phyloP scores from a whole-genome alignment of 2,329 filamentous ascomycete genomes.

The Fusarium verticillioides region DNA sequence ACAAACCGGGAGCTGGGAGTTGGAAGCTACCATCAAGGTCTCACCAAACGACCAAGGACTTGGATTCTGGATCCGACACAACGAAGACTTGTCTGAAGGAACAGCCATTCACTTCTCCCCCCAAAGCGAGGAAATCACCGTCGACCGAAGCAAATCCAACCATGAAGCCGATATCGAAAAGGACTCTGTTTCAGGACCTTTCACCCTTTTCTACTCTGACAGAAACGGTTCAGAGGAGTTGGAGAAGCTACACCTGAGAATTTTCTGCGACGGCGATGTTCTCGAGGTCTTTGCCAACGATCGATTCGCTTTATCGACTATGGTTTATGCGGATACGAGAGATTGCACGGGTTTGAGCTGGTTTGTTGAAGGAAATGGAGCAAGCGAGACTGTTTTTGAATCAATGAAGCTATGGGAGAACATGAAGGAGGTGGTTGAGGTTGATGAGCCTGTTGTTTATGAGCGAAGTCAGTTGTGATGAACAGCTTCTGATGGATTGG shows the following conservation, averaged over 20 bases:
- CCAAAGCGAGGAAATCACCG: constrained; percentile 52
- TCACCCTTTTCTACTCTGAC: constrained; percentile 55
- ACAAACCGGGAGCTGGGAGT: constrained; percentile 37
- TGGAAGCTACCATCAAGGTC: constrained; percentile 41
- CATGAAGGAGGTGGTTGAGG: constrained; percentile 22
- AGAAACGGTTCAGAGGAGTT: constrained; percentile 17
- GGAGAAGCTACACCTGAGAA: constrained; percentile 37
- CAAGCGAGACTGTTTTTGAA: constrained; percentile 27
- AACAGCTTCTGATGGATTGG: rapidly evolving
- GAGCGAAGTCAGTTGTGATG: constrained; percentile 20
- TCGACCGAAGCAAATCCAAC: constrained; percentile 52
- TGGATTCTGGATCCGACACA: constrained; percentile 43
- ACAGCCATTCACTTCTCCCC: constrained; percentile 55
- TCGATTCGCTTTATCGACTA: constrained; percentile 43
- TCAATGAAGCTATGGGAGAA: constrained; percentile 40
- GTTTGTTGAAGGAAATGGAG: constrained; percentile 33
- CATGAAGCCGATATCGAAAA: constrained; percentile 50
- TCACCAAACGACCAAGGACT: constrained; percentile 1
- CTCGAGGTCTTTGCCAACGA: constrained; percentile 46
- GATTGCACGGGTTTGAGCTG: constrained; percentile 40
- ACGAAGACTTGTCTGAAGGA: constrained; percentile 42
- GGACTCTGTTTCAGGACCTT: constrained; percentile 51
- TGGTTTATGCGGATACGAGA: constrained; percentile 35
- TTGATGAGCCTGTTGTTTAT: constrained; percentile 23
- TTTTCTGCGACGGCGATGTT: constrained; percentile 43